These are phyloP conservation scores for Colletotrichum sp. DNA, from an alignment of 2,329 filamentous ascomycete species.

Conservation along the genomic window DNA sequence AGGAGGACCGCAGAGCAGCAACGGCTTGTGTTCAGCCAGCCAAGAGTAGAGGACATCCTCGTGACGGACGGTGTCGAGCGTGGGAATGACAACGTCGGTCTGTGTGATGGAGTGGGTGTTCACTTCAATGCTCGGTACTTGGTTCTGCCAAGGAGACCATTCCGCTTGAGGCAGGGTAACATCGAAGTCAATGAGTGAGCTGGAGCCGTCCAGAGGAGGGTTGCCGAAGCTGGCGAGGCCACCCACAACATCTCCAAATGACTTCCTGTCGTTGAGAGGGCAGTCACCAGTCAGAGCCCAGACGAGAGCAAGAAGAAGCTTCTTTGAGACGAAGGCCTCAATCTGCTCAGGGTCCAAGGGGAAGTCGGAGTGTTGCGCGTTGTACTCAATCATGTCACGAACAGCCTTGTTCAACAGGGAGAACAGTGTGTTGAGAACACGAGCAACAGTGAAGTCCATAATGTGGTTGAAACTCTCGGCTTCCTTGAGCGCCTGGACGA, in stretches of 20 bases:
- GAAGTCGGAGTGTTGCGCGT: slow-evolving; percentile 92
- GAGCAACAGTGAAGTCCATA: slow-evolving; percentile 95
- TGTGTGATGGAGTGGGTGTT: slow-evolving; percentile 98
- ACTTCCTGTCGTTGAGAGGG: slow-evolving; percentile 83
- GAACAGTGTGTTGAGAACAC: slow-evolving; percentile 91
- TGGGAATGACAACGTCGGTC: slow-evolving; percentile 98
- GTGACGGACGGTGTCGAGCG: slow-evolving; percentile 93
- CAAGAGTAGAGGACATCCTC: slow-evolving; percentile 99
- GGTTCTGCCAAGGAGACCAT: slow-evolving; percentile 92
- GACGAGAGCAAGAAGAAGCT: slow-evolving; percentile 87
- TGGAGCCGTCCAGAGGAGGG: slow-evolving; percentile 76
- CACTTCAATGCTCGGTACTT: slow-evolving; percentile 93
- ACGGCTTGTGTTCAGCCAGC: slow-evolving; percentile 97
- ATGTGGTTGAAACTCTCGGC: slow-evolving; percentile 88
- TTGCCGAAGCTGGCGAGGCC: slow-evolving; percentile 85
- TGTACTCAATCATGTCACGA: slow-evolving; percentile 93
- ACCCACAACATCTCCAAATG: slow-evolving; percentile 84
- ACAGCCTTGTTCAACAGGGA: slow-evolving; percentile 94
- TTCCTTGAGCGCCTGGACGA: slow-evolving; percentile 76
- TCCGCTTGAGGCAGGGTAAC: slow-evolving; percentile 84
- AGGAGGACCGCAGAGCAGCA: slow-evolving; percentile 94
- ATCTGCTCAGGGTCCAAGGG: slow-evolving; percentile 88
- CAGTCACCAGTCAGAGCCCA: slow-evolving; percentile 98
- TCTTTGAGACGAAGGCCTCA: slow-evolving; percentile 90
- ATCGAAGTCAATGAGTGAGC: slow-evolving; percentile 95